Base-by-base conservation (phyloP, 1,139 yeast genomes). In the Yamadazyma atlantica region DNA sequence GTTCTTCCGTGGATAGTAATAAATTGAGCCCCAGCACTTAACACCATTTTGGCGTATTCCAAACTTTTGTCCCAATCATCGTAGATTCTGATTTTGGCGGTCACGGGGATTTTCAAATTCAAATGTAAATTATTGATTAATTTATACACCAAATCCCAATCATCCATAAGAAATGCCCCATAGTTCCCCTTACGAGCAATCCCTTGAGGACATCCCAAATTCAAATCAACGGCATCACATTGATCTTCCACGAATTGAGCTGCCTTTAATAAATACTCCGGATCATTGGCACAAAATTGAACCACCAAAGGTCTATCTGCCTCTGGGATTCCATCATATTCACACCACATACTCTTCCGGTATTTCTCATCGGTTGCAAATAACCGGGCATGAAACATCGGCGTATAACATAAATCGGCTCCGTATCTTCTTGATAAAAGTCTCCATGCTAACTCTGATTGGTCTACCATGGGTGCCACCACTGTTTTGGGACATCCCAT, bases 381-480 rank as follows among this genome's bases (percentile, higher is more conserved):
- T 29, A 89, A 66, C 37, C 90, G 73, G 4, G 98, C 96, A 60
- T 94, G 97, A 49, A 85, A 78, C 99, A 94, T 94, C 2, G 99
- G 98, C 0, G 98, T 87, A 54, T 90, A 94, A 53, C 97, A 88
- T 29, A 94, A 66, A 4, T 90, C 87, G 0, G 98, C 98, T 1
- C 98, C 99, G 55, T 90, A 84, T 46, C 77, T 72, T 43, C 97
- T 73, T 2, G 96, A 86, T 14, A 94, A 64, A 13, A 88, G 75
- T 50, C 99, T 75, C 97, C 98, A 94, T 1, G 96, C 98, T 22
- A 92, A 72, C 54, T 94, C 98, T 2, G 92, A 82, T 50, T 89
- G 97, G 60, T 94, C 98, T 10, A 94, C 99, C 97, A 94, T 92
- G 1, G 99, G 99, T 1, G 97, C 98, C 18, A 94, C 95, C 13